Conservation (phyloP, 805 yeast species). For the Myxozyma lipomycoides region DNA sequence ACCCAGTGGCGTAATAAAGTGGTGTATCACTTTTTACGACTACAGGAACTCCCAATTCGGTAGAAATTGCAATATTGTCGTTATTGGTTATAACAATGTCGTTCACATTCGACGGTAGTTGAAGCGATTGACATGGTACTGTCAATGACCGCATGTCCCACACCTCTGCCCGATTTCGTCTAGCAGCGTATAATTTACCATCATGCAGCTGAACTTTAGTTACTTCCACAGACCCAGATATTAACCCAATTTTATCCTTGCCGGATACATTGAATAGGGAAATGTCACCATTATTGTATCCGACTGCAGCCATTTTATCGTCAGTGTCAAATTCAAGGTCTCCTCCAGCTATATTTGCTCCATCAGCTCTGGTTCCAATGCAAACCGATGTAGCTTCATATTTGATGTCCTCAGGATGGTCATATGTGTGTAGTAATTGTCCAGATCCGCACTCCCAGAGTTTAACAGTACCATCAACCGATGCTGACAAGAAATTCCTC, state of each 20-base stretch:
- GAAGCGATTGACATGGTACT: slow-evolving; percentile 3
- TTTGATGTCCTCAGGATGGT: slow-evolving; percentile 8
- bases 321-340: slow-evolving; percentile 49
- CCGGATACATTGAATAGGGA: slow-evolving; percentile 15
- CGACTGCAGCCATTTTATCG: slow-evolving; percentile 39
- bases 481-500: slow-evolving; percentile 51
- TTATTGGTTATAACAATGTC: not conserved
- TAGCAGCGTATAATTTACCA: slow-evolving; percentile 7
- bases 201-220: slow-evolving; percentile 1
- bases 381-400: slow-evolving; percentile 6
- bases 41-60: slow-evolving; percentile 1
- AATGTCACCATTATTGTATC: slow-evolving; percentile 36
- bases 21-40: not conserved
- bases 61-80: slow-evolving; percentile 1
- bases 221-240: slow-evolving; percentile 1
- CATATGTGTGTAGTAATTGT: slow-evolving; percentile 41
- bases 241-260: slow-evolving; percentile 2
- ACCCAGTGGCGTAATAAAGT: slow-evolving; percentile 4
- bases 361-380: slow-evolving; percentile 33
- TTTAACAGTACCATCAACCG: slow-evolving; percentile 47
- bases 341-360: slow-evolving; percentile 21
- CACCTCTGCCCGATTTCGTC: slow-evolving; percentile 7
- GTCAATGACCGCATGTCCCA: slow-evolving; percentile 17
- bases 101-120: slow-evolving; percentile 1
- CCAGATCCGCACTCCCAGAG: slow-evolving; percentile 59